A percentile compares a stretch with the other conserved stretches of the same genome.
These are phyloP conservation scores for Aplosporella prunicola DNA, from an alignment of 2,329 filamentous ascomycete genomes.

Conservation along the genomic window DNA sequence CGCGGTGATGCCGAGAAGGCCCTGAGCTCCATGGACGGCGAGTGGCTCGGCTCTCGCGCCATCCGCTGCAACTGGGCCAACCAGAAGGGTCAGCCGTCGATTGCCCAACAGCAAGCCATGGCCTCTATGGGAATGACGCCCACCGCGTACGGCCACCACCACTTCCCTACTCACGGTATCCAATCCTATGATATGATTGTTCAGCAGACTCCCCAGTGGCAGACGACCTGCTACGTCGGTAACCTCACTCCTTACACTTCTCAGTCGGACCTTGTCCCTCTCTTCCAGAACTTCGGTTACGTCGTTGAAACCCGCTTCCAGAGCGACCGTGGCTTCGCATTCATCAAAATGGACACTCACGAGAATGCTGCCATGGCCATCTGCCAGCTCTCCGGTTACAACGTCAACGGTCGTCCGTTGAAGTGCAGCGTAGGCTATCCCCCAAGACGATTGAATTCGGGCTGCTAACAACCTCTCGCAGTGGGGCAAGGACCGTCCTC, in stretches of 20 bases:
- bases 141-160: constrained; percentile 92
- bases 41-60: constrained; percentile 95
- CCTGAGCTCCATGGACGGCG: constrained; percentile 93
- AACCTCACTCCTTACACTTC: constrained; percentile 97
- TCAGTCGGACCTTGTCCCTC: constrained; percentile 88
- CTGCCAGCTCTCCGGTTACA: constrained; percentile 94
- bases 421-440: constrained; percentile 90
- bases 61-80: constrained; percentile 99
- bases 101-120: constrained; percentile 96
- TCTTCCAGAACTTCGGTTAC: constrained; percentile 98
- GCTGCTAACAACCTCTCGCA: constrained; percentile 36
- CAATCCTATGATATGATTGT: constrained; percentile 98
- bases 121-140: constrained; percentile 96
- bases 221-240: constrained; percentile 96
- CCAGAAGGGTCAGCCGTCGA: constrained; percentile 98
- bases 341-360: constrained; percentile 98
- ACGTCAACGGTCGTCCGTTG: constrained; percentile 89
- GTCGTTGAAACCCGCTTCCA: constrained; percentile 97
- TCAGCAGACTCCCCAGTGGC: constrained; percentile 90
- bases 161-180: constrained; percentile 92
- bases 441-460: constrained; percentile 13
- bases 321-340: constrained; percentile 93
- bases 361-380: constrained; percentile 98
- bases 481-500: constrained; percentile 99
- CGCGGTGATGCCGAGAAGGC: constrained; percentile 91